Conservation (phyloP, 2,329 filamentous ascomycete genomes). For the Peltaster fructicola region DNA sequence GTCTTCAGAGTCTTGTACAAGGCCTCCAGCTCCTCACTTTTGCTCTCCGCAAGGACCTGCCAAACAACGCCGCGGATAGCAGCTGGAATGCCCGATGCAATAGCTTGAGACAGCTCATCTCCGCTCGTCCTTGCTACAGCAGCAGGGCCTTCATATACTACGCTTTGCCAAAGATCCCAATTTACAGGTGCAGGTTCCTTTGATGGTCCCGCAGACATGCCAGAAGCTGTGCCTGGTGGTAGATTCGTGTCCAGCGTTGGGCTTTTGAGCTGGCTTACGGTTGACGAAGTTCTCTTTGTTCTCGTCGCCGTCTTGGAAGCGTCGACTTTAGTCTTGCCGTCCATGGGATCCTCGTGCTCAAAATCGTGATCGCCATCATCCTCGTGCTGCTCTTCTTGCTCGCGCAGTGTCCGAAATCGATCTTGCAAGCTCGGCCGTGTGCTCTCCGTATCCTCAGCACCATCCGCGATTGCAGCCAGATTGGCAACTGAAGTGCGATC, state of each 20-base stretch:
- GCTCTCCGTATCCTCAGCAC: constrained; percentile 12
- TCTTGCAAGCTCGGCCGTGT: constrained; percentile 26
- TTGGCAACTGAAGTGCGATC: constrained; percentile 6
- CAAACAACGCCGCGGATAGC: constrained; percentile 96
- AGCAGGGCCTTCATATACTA: constrained; percentile 85
- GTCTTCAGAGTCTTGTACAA: constrained; percentile 70
- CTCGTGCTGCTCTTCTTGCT: constrained; percentile 32
- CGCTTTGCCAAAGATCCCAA: constrained; percentile 94
- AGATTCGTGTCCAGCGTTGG: constrained; percentile 50
- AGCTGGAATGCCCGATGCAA: constrained; percentile 81
- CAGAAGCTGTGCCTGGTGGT: constrained; percentile 71
- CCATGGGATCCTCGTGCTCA: neutral
- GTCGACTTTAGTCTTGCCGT: constrained; percentile 6
- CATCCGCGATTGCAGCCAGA: constrained; percentile 9
- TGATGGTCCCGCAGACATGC: constrained; percentile 59
- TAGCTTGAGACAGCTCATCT: constrained; percentile 76
- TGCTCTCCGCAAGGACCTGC: constrained; percentile 92
- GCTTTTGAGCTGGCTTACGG: constrained; percentile 29
- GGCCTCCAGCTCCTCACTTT: constrained; percentile 73
- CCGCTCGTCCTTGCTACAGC: constrained; percentile 76
- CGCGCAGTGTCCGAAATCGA: constrained; percentile 28
- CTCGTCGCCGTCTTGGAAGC: constrained; percentile 13
- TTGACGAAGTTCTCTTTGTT: constrained; percentile 10
- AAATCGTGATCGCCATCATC: constrained; percentile 20
- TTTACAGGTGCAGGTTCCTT: constrained; percentile 64